Conservation (phyloP, 164 flowering plant species). For the Aristolochia californica region DNA sequence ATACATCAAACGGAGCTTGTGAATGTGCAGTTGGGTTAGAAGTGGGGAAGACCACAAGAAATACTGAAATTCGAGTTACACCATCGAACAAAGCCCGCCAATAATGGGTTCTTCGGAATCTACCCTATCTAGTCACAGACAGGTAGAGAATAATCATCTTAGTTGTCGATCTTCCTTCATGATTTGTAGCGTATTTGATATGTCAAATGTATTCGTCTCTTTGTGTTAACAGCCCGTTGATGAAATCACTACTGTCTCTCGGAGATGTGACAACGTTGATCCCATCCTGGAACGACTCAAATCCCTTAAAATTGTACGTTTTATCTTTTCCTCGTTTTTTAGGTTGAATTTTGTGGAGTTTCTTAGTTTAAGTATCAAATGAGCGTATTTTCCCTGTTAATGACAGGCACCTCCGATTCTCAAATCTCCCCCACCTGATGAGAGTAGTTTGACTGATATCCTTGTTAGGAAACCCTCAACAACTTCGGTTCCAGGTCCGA, state of each 20-base stretch:
- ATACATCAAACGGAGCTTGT: too few relatives aligned
- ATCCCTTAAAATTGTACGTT: conserved; percentile 64
- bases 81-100: too few relatives aligned
- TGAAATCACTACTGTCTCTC: conserved; percentile 69
- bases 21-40: too few relatives aligned
- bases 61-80: too few relatives aligned
- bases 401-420: conserved; percentile 65
- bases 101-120: too few relatives aligned
- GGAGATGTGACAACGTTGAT: conserved; percentile 45
- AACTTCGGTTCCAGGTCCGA: conserved; percentile 22
- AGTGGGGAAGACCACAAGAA: too few relatives aligned
- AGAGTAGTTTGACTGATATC: conserved; percentile 74
- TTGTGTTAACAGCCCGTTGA: conserved; percentile 25
- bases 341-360: conserved; percentile 1
- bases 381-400: neutral
- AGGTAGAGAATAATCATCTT: neutral
- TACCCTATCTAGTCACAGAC: too few relatives aligned
- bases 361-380: neutral
- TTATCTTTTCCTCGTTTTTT: neutral
- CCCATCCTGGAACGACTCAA: conserved; percentile 63
- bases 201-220: neutral
- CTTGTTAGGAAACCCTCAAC: conserved; percentile 56
- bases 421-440: conserved; percentile 34
- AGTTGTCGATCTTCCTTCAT: neutral
- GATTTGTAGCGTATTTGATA: neutral